These are phyloP conservation scores for Hyaloscypha hepaticicola DNA, from an alignment of 495 filamentous ascomycete species.

Conservation along the genomic window DNA sequence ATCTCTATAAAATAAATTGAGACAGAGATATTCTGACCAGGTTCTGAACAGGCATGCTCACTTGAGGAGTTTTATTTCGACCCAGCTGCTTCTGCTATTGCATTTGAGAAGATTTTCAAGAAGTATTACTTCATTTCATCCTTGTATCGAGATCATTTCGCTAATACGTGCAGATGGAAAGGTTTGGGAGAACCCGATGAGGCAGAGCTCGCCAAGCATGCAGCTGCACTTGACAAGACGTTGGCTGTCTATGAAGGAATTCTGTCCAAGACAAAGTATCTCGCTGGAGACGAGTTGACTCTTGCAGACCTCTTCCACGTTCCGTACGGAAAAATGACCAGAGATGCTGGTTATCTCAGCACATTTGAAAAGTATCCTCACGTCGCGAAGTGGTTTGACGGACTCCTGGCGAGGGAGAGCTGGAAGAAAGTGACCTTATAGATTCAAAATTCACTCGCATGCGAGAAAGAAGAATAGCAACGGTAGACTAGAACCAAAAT, in stretches of 20 bases:
- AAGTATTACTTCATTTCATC: constrained; percentile 13
- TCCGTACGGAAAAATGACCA: constrained; percentile 14
- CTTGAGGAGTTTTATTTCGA: constrained; percentile 31
- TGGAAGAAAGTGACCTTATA: constrained; percentile 18
- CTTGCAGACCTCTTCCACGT: constrained; percentile 35
- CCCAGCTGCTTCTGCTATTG: constrained; percentile 21
- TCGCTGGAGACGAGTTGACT: constrained; percentile 34
- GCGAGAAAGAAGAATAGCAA: neutral
- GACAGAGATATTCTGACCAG: neutral
- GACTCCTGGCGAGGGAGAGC: constrained; percentile 22
- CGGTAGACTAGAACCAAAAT: neutral
- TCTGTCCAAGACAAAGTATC: constrained; percentile 34
- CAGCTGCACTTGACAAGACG: constrained; percentile 23
- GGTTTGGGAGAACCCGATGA: constrained; percentile 26
- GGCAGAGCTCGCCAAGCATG: constrained; percentile 22
- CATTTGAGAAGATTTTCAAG: constrained; percentile 32
- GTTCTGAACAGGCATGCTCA: constrained; percentile 24
- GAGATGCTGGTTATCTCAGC: neutral
- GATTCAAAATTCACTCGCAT: neutral
- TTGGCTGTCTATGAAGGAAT: constrained; percentile 31
- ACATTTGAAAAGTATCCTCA: constrained; percentile 23
- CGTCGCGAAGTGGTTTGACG: constrained; percentile 23
- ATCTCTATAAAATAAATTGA: neutral
- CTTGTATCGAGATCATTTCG: neutral
- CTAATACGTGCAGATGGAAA: constrained; percentile 27